Conservation (phyloP, 345 rosid species). For the Eucalyptus rudis region DNA sequence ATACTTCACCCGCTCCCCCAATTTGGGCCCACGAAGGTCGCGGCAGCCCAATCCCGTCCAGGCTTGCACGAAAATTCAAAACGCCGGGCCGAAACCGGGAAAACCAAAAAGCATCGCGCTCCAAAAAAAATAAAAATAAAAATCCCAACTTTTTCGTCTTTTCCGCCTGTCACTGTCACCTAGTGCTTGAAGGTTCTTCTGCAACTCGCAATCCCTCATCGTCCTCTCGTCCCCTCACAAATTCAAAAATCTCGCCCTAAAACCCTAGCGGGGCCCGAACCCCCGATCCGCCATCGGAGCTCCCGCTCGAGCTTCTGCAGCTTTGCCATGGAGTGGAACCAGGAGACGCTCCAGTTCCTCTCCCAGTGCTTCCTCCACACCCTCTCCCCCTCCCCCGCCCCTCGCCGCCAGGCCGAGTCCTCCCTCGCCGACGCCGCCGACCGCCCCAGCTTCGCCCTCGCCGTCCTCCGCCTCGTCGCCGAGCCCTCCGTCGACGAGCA, state of each 20-base stretch:
- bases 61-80: neutral
- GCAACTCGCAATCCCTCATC: neutral
- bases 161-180: neutral
- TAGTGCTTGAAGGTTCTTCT: neutral
- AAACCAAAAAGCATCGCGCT: neutral
- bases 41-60: neutral
- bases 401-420: constrained; percentile 81
- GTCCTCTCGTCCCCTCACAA: rapidly evolving
- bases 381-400: constrained; percentile 62
- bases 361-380: constrained; percentile 80
- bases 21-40: neutral
- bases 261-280: neutral
- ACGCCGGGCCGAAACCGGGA: neutral
- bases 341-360: constrained; percentile 51
- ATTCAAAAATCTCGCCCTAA: neutral
- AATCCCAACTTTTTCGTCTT: rapidly evolving
- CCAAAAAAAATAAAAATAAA: no score
- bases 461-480: constrained; percentile 72
- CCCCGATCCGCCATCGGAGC: neutral
- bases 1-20: neutral
- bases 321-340: constrained; percentile 46
- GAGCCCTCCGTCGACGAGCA: constrained; percentile 69
- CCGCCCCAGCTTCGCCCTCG: constrained; percentile 63
- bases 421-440: constrained; percentile 46
- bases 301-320: neutral